phyloP scores from a whole-genome alignment of 345 rosid species.

The Sonneratia alba region DNA sequence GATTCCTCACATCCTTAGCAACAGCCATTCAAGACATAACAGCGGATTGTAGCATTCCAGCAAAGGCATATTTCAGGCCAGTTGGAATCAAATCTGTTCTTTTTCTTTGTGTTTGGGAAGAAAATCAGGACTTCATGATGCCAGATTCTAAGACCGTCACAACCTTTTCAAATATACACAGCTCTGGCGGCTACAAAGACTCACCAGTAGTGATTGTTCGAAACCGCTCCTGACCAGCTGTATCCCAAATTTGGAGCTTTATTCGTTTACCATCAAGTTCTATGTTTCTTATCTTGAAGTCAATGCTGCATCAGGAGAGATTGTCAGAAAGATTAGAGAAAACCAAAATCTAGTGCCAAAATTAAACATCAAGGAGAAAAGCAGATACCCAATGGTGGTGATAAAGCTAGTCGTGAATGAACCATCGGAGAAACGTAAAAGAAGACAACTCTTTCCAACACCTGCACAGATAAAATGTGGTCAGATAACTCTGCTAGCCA shows the following conservation, averaged over 20 bases:
- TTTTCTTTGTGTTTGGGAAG: background rate
- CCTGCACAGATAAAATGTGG: background rate
- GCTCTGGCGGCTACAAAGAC: background rate
- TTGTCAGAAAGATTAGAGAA: background rate
- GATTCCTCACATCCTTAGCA: too few species aligned
- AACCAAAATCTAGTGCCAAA: background rate
- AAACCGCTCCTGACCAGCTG: constrained; percentile 39
- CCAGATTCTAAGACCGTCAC: background rate
- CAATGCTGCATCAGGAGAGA: constrained; percentile 17
- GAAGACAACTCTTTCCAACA: constrained; percentile 5
- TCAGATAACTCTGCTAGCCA: background rate
- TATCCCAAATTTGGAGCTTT: constrained; percentile 36
- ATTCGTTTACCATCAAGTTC: constrained; percentile 33
- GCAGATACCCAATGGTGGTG: background rate
- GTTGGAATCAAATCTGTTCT: background rate
- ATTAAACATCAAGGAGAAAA: background rate
- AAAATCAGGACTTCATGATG: background rate
- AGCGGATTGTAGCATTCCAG: background rate
- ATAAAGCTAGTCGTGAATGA: constrained; percentile 4
- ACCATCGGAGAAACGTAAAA: constrained; percentile 3
- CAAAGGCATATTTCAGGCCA: background rate
- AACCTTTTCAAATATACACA: background rate
- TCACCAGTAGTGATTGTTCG: constrained; percentile 24
- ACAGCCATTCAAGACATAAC: background rate
- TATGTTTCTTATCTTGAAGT: constrained; percentile 33